A percentile compares a stretch with the other conserved stretches of the same genome.
These are phyloP conservation scores for Pseudonitzschia multistriata DNA, from an alignment of 108 stramenopile genomes.

Conservation along the genomic window DNA sequence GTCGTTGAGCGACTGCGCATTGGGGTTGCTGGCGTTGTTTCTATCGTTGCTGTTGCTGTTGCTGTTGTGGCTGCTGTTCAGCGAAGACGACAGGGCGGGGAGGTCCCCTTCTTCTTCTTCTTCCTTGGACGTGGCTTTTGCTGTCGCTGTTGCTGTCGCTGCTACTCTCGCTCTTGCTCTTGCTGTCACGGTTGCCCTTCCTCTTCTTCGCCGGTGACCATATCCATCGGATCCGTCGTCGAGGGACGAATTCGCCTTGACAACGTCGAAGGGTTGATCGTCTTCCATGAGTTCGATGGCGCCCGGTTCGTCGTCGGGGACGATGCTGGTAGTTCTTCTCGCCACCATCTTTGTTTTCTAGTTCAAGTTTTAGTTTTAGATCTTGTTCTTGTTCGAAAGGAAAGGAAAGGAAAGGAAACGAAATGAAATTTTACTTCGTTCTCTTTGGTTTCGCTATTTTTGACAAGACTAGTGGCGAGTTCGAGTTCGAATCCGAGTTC, in stretches of 20 bases:
- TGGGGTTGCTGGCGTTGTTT: not conserved
- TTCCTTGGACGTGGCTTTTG: not conserved
- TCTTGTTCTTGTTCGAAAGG: too few relatives aligned
- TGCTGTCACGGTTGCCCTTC: not conserved
- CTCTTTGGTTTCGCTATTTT: too few relatives aligned
- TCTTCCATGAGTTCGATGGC: not conserved
- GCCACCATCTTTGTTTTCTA: not conserved
- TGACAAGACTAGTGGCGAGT: too few relatives aligned
- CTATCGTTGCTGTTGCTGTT: not conserved
- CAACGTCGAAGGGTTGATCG: conserved; percentile 16
- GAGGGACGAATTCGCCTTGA: conserved; percentile 3
- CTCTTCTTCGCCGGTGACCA: not conserved
- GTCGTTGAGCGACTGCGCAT: not conserved
- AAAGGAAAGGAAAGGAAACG: too few relatives aligned
- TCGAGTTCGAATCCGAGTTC: too few relatives aligned
- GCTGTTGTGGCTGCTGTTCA: not conserved
- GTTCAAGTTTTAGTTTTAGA: not conserved
- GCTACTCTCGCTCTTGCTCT: not conserved
- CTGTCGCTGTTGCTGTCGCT: not conserved
- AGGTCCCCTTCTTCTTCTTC: conserved; percentile 1
- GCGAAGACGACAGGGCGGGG: conserved; percentile 2
- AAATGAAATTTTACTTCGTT: too few relatives aligned
- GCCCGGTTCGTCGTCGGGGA: not conserved
- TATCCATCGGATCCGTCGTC: not conserved
- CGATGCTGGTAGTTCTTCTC: too few relatives aligned